Conservation (phyloP, 2,329 filamentous ascomycete genomes). For the Colletotrichum brevisporum region DNA sequence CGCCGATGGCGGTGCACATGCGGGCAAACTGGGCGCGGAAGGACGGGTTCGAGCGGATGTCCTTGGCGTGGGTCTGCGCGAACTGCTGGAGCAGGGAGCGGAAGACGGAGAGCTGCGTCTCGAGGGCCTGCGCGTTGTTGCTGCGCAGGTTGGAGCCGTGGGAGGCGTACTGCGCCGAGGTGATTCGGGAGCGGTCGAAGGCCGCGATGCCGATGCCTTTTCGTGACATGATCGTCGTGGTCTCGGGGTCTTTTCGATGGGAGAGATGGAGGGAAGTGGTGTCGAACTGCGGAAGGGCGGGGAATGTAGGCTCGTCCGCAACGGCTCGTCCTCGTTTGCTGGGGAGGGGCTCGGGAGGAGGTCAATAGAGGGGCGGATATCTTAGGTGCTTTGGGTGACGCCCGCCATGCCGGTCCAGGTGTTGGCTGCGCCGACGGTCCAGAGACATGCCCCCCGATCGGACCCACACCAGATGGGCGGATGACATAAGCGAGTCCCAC, state of each 20-base stretch:
- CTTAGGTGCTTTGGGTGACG: constrained; percentile 17
- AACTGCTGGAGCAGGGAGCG: constrained; percentile 96
- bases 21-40: constrained; percentile 98
- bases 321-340: constrained; percentile 8
- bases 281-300: not conserved
- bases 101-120: constrained; percentile 96
- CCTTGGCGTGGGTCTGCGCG: constrained; percentile 92
- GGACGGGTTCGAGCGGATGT: constrained; percentile 93
- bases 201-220: constrained; percentile 92
- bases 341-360: constrained; percentile 19
- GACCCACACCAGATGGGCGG: constrained; percentile 2
- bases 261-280: not conserved
- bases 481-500: constrained; percentile 29
- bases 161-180: constrained; percentile 89
- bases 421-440: constrained; percentile 19
- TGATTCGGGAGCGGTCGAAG: constrained; percentile 87
- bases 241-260: not conserved
- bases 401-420: constrained; percentile 14
- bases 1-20: constrained; percentile 97
- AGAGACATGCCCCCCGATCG: not conserved
- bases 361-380: constrained; percentile 26
- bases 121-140: constrained; percentile 86
- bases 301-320: constrained; percentile 1
- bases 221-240: constrained; percentile 69
- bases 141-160: constrained; percentile 91